Evolutionary conservation across 2,329 filamentous ascomycete genomes (phyloP), one percentile per base, ranked within the genome.

Genomic region (Neofusicoccum sp.): DNA sequence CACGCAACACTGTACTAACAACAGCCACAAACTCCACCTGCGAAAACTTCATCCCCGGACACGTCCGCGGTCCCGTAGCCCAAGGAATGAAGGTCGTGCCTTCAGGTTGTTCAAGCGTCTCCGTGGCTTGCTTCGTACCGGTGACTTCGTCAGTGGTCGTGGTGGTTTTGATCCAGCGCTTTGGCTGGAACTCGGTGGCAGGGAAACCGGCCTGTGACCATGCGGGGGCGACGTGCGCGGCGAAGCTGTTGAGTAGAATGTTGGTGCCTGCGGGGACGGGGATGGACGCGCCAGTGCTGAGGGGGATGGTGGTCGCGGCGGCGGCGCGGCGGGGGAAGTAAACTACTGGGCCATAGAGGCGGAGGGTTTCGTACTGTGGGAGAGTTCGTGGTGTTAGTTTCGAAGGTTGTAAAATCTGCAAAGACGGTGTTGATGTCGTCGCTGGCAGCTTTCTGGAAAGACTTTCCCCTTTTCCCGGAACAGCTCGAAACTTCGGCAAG

Each of bases 1-100:
- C 12, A n/a, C 36, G 36, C 5, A 40, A 40, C 6, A 40, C 12
- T 11, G 8, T 40, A 40, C 36, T 40, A n/a, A 84, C 65, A 2
- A 79, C 75, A 11, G 75, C 76, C 3, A 78, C 76, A 66, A 84
- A 83, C 67, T 85, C 82, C 2, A 84, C 82, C 68, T 84, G 79
- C 1, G 81, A 73, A 74, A 85, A 81, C 65, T 83, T 83, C 71
- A 79, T 75, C 1, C 82, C 82, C 0, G 81, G 80, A 65, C 82
- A 84, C 3, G 79, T 69, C 4, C 82, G 68, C 9, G 81, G 80
- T 0, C 82, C 82, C 3, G 64, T 67, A 0, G 79, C 78, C 80
- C 81, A 85, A 0, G 81, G 76, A 1, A 78, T 44, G 62, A 77
- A 84, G 0, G 71, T 69, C 36, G 36, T 40, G 12, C 12, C 12